phyloP scores from a whole-genome alignment of 2,329 filamentous ascomycete genomes.

The Neonectria sp. region DNA sequence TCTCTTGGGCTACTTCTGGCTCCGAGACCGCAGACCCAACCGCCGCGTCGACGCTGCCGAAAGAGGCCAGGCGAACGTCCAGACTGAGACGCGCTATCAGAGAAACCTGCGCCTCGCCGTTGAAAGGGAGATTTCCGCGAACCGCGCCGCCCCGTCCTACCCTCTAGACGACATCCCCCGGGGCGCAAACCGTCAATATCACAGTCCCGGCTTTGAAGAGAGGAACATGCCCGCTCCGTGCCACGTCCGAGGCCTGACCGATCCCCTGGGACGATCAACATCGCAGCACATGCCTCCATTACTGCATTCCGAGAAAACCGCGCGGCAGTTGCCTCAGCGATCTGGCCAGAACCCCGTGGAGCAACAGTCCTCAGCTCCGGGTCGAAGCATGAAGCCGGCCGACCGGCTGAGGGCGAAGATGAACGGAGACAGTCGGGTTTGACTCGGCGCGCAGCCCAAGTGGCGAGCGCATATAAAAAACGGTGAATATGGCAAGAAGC shows the following conservation, averaged over 20 bases:
- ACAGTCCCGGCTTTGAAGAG: neutral
- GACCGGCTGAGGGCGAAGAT: neutral
- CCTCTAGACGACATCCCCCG: neutral
- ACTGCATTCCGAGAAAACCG: neutral
- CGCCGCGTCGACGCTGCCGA: neutral
- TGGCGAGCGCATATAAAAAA: neutral
- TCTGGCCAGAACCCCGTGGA: neutral
- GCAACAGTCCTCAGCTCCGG: neutral
- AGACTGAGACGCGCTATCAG: neutral
- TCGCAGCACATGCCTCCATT: neutral
- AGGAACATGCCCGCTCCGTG: neutral
- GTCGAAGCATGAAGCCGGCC: neutral
- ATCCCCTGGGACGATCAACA: neutral
- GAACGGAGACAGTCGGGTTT: neutral
- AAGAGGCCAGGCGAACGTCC: neutral
- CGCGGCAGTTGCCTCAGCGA: neutral
- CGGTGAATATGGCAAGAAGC: neutral
- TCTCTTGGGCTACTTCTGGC: neutral
- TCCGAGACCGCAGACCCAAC: neutral
- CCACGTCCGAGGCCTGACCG: neutral
- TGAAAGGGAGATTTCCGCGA: neutral
- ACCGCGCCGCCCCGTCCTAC: neutral
- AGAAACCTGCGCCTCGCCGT: neutral
- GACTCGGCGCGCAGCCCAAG: neutral
- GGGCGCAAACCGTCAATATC: neutral